phyloP scores from a whole-genome alignment of 2,329 filamentous ascomycete species.

The Coniochaeta prunicola region DNA sequence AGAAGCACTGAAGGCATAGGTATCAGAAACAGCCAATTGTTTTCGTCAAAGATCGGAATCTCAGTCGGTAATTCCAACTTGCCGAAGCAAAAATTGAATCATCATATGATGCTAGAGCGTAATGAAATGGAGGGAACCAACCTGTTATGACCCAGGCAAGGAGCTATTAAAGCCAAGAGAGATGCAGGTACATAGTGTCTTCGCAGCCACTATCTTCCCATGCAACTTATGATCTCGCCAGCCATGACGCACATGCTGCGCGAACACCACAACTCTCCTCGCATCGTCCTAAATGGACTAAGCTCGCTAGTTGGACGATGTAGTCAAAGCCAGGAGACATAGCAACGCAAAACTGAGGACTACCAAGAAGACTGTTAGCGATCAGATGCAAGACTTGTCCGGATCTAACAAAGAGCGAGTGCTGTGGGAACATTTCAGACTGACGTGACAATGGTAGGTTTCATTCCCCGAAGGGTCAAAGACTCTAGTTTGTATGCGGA shows the following conservation, averaged over 20 bases:
- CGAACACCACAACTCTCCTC: neutral
- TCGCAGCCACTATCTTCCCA: neutral
- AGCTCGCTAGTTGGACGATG: neutral
- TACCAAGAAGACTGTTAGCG: conserved; percentile 3
- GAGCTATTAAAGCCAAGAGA: conserved; percentile 16
- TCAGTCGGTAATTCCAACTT: conserved; percentile 98
- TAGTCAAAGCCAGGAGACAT: neutral
- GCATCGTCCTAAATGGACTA: neutral
- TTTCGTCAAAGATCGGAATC: conserved; percentile 62
- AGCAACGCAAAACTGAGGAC: neutral
- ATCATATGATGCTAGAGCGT: conserved; percentile 38
- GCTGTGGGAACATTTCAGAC: conserved; percentile 55
- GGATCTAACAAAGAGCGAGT: conserved; percentile 9
- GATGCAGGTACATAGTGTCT: neutral
- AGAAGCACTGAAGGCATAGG: conserved; percentile 10
- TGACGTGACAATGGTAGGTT: conserved; percentile 84
- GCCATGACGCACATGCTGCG: neutral
- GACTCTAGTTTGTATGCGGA: conserved; percentile 92
- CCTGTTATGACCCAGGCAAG: conserved; percentile 11
- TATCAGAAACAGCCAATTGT: conserved; percentile 82
- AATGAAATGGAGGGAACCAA: conserved; percentile 11
- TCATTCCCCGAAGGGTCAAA: conserved; percentile 79
- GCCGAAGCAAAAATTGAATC: conserved; percentile 61
- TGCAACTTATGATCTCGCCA: neutral
- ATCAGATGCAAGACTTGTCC: neutral